phyloP scores from a whole-genome alignment of 768 basidiomycete species.

The Neoboletus magnificus region DNA sequence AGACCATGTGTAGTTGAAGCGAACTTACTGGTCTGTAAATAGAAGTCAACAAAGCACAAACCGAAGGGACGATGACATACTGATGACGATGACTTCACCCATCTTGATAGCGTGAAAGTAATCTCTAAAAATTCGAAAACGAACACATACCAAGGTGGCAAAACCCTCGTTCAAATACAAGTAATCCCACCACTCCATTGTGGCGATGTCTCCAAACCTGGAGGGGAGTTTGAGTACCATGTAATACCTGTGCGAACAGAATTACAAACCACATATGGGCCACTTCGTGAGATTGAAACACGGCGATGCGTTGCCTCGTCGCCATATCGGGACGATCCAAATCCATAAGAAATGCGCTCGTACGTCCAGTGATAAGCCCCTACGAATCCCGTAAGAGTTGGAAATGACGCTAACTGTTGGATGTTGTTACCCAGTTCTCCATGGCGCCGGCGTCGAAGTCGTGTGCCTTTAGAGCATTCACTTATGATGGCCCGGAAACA shows the following conservation, averaged over 20 bases:
- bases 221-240: conserved; percentile 12
- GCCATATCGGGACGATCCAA: conserved; percentile 66
- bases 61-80: conserved; percentile 36
- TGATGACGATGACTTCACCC: conserved; percentile 84
- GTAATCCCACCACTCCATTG: conserved; percentile 92
- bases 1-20: background rate
- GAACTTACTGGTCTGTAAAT: conserved; percentile 49
- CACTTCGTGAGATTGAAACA: conserved; percentile 81
- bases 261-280: conserved; percentile 70
- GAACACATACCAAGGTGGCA: conserved; percentile 64
- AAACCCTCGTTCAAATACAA: conserved; percentile 88
- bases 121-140: background rate
- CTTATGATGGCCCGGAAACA: background rate
- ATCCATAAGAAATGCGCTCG: conserved; percentile 76
- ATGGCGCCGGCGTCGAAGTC: conserved; percentile 92
- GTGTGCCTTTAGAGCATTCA: conserved; percentile 45
- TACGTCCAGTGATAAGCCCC: conserved; percentile 89
- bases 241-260: background rate
- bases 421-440: conserved; percentile 75
- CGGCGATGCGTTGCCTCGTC: conserved; percentile 77
- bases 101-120: conserved; percentile 42
- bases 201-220: conserved; percentile 90
- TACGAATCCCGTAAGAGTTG: conserved; percentile 18
- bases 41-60: conserved; percentile 8
- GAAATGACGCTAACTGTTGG: background rate